Evolutionary conservation across 345 rosid genomes (phyloP).

Genomic region (Murraya koenigii): DNA sequence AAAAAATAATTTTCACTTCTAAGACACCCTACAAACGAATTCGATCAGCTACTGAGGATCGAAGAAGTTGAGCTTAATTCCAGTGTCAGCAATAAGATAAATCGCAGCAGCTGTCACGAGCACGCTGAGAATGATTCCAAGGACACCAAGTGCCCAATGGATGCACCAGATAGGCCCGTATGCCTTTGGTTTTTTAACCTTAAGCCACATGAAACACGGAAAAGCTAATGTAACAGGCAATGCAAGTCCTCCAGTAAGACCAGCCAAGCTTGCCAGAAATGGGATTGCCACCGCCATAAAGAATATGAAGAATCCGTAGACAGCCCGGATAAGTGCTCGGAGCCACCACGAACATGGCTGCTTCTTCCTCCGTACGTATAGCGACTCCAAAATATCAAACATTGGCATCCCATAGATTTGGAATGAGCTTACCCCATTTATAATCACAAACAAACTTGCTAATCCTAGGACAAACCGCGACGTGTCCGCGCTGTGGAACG

Average conservation of each 20-base stretch:
- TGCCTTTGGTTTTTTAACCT: constrained; percentile 43
- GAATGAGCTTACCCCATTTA: constrained; percentile 53
- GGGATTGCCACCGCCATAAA: constrained; percentile 58
- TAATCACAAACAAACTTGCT: constrained; percentile 47
- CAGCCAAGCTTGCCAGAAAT: constrained; percentile 48
- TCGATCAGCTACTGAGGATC: constrained; percentile 33
- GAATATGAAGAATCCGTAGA: constrained; percentile 39
- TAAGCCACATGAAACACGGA: constrained; percentile 74
- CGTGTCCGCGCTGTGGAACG: constrained; percentile 35
- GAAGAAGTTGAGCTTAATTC: constrained; percentile 56
- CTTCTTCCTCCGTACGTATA: constrained; percentile 29
- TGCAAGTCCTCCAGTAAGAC: constrained; percentile 57
- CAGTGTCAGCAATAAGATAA: constrained; percentile 41
- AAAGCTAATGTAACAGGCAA: constrained; percentile 61
- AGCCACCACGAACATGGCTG: constrained; percentile 52
- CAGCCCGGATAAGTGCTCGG: constrained; percentile 38
- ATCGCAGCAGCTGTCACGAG: constrained; percentile 43
- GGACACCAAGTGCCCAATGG: constrained; percentile 51
- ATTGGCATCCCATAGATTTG: constrained; percentile 69
- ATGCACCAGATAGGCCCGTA: constrained; percentile 47
- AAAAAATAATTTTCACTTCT: not conserved
- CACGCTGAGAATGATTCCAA: constrained; percentile 49
- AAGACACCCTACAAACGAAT: not conserved
- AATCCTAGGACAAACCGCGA: constrained; percentile 39
- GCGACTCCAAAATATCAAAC: constrained; percentile 54